Evolutionary conservation across 306 rosid species (phyloP), one percentile per base, ranked within the genome.

Genomic region (Boehmeria nivea): DNA sequence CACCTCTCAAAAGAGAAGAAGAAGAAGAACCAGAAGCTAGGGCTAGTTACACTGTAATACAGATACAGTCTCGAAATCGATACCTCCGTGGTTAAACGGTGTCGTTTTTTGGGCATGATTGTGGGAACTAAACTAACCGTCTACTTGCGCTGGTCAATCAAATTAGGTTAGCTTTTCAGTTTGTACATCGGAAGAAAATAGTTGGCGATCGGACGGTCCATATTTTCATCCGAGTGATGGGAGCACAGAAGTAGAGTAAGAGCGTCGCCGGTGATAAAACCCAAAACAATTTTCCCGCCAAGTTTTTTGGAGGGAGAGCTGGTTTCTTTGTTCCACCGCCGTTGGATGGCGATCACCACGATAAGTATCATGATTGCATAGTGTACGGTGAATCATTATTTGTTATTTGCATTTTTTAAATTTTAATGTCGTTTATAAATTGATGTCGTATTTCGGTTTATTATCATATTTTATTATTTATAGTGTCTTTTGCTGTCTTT

Each of bases 11-110:
- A 8, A 12, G 16, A 9, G 50, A 45, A 8, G 50, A 6, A 45
- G 50, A 18, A 45, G 51, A 45, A 45, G 49, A 6, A 43, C 21
- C 22, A 45, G 51, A 12, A 45, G 51, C 51, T 45, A 45, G 51
- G 51, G 51, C 51, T 19, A 40, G 40, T 42, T 6, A 42, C 46
- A 42, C n/a, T 42, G 14, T 14, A 15, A 40, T 12, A 40, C 3
- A 31, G 8, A 6, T 31, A 6, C 36, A 6, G 19, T 17, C 6
- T 14, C 18, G 6, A 19, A 45, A n/a, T n/a, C 6, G 25, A 12
- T 31, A 2, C 36, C 6, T 21, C 2, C 24, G 4, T 20, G n/a
- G 51, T 45, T 8, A 19, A 17, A 6, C 51, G 51, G 15, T 19
- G 22, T 19, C 24, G 51, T 18, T 45, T 45, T n/a, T n/a, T n/a